Evolutionary conservation across 805 yeast species (phyloP).

Genomic region (Scheffersomyces amazonensis): DNA sequence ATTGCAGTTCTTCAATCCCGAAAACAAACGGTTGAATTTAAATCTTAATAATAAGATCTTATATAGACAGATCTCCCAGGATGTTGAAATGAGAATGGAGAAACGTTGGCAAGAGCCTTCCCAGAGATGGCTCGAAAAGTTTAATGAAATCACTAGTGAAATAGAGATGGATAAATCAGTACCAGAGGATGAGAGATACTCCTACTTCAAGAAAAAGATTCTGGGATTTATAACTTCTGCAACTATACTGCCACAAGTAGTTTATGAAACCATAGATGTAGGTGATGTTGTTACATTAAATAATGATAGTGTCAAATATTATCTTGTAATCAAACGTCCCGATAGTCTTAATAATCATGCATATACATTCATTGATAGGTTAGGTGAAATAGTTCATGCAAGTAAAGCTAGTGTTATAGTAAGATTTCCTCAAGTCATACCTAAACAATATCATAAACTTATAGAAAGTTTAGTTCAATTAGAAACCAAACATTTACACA

Average conservation of each 20-base stretch:
- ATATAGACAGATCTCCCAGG: slow-evolving; percentile 13
- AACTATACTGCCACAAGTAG: slow-evolving; percentile 12
- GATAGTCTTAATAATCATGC: slow-evolving; percentile 45
- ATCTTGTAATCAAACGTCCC: slow-evolving; percentile 57
- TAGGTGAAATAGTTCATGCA: slow-evolving; percentile 55
- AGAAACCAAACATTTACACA: slow-evolving; percentile 27
- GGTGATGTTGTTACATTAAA: slow-evolving; percentile 66
- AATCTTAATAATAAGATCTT: slow-evolving; percentile 15
- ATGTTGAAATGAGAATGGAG: slow-evolving; percentile 14
- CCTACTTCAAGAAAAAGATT: not conserved
- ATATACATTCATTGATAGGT: slow-evolving; percentile 53
- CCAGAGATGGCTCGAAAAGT: slow-evolving; percentile 15
- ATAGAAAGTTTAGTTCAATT: slow-evolving; percentile 21
- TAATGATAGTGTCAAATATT: slow-evolving; percentile 43
- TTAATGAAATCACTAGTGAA: slow-evolving; percentile 1
- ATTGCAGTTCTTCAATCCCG: slow-evolving; percentile 19
- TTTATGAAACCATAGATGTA: slow-evolving; percentile 28
- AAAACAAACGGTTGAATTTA: slow-evolving; percentile 19
- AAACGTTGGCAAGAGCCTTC: slow-evolving; percentile 16
- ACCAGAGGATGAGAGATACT: slow-evolving; percentile 1
- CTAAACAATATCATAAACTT: slow-evolving; percentile 19
- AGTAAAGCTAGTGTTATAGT: slow-evolving; percentile 43
- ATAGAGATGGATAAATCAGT: not conserved
- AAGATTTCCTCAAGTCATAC: slow-evolving; percentile 54
- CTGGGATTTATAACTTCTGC: slow-evolving; percentile 11